These are phyloP conservation scores for Phymatotrichopsis omnivora DNA, from an alignment of 2,329 filamentous ascomycete species.

Conservation along the genomic window DNA sequence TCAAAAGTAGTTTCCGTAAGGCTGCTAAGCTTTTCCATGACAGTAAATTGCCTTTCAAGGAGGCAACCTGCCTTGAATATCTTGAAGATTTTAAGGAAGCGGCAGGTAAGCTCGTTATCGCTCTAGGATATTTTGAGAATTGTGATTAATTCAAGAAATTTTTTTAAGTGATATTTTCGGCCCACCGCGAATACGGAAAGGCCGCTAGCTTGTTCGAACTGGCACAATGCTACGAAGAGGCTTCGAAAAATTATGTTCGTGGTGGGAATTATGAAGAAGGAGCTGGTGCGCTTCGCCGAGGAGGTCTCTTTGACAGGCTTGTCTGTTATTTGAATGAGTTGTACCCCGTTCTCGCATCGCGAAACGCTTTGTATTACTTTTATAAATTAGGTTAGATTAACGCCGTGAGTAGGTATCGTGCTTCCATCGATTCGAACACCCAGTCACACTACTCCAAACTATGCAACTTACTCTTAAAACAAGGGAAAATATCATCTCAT, in stretches of 20 bases:
- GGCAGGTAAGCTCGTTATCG: slow-evolving; percentile 10
- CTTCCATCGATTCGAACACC: neutral
- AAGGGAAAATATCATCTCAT: neutral
- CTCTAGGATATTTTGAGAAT: neutral
- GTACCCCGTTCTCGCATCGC: neutral
- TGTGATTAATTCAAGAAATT: neutral
- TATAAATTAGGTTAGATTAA: neutral
- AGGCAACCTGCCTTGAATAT: slow-evolving; percentile 14
- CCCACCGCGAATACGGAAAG: slow-evolving; percentile 4
- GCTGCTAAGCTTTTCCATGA: slow-evolving; percentile 1
- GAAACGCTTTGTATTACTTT: neutral
- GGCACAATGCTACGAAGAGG: slow-evolving; percentile 6
- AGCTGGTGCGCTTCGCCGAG: slow-evolving; percentile 4
- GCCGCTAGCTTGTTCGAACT: slow-evolving; percentile 11
- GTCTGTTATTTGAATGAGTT: slow-evolving; percentile 8
- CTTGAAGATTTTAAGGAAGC: slow-evolving; percentile 8
- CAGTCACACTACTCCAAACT: slow-evolving; percentile 9
- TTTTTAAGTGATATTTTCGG: slow-evolving; percentile 3
- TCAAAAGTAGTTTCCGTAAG: slow-evolving; percentile 2
- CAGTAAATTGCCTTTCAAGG: slow-evolving; percentile 10
- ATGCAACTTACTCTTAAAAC: slow-evolving; percentile 14
- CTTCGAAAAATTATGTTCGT: slow-evolving; percentile 5
- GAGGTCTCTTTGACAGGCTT: slow-evolving; percentile 3
- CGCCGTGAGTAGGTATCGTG: neutral
- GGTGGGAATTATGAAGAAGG: neutral